Base-by-base conservation (phyloP, 1,284 basidiomycete genomes). In the Vanrija humicola region DNA sequence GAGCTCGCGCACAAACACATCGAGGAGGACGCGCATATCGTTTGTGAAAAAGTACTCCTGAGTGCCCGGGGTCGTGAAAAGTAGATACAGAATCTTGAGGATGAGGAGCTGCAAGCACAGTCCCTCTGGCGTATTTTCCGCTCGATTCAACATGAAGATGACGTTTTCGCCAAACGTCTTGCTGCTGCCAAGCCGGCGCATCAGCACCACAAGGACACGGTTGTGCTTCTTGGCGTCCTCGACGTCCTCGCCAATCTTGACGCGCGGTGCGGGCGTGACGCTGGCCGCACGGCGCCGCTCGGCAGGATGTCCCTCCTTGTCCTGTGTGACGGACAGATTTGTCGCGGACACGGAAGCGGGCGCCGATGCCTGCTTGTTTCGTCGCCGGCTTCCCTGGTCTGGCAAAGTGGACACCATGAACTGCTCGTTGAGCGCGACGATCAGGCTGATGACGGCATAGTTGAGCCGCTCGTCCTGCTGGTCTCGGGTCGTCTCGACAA, bases 41-140 rank as follows among this genome's bases (percentile, higher is more conserved):
- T 98, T 99, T 12, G 93, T 97, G 77, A 97, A 99, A 68, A 99
- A 98, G 74, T 90, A 98, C 73, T 97, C 93, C 12, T 89, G 86
- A 12, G 93, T 95, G 25, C 89, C 90, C 55, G 87, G 86, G 0
- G 91, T 96, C 16, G 92, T 95, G 75, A 98, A 98, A 6, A 99
- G 81, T 2, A 97, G 83, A 71, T 96, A 98, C 3, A 99, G 82
- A 46, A 98, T 83, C 77, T 99, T 99, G 65, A 99, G 81, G 50
- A 98, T 87, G 44, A 98, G 82, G 12, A 98, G 79, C 67, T 97
- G 93, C 85, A 96, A 90, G 78, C 92, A 97, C 19, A 92, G 78
- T 64, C 94, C 95, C 67, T 98, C 94, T 3, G 89, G 80, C 2
- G 87, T 88, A 46, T 86, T 83, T 67, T 87, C 90, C 45, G 93